Percentiles rank a stretch among this genome's conserved stretches.
Conservation (phyloP, 2,329 filamentous ascomycete genomes). For the Beauveria asiatica region DNA sequence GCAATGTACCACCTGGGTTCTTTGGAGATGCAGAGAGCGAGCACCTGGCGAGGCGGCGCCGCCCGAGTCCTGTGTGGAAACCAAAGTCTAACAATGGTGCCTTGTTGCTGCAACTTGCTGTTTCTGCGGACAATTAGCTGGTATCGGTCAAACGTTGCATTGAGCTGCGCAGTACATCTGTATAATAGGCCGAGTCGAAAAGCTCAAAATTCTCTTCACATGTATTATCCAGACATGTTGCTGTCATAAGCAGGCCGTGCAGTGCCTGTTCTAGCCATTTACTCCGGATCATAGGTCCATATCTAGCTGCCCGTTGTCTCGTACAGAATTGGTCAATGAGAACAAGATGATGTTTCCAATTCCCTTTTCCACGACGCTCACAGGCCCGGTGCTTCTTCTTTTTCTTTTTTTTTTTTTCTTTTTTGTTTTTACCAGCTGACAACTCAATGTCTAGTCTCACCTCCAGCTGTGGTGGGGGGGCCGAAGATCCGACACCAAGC, state of each 20-base stretch:
- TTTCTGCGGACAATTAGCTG: background rate
- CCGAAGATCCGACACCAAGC: background rate
- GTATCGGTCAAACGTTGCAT: background rate
- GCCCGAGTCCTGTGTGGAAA: background rate
- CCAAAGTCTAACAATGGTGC: background rate
- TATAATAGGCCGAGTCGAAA: background rate
- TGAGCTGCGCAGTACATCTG: background rate
- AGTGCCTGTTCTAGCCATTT: too few relatives aligned
- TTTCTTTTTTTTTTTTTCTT: too few relatives aligned
- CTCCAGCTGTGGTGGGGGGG: background rate
- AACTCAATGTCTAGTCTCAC: too few relatives aligned
- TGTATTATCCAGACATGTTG: too few relatives aligned
- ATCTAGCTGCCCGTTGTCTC: too few relatives aligned
- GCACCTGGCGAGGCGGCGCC: background rate
- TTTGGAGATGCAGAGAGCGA: background rate
- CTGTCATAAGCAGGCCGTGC: too few relatives aligned
- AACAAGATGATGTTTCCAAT: too few relatives aligned
- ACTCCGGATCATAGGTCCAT: too few relatives aligned
- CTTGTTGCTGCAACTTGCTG: background rate
- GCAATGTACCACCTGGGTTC: background rate
- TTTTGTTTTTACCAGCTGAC: too few relatives aligned
- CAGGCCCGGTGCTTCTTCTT: too few relatives aligned
- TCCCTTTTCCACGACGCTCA: too few relatives aligned
- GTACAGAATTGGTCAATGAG: too few relatives aligned
- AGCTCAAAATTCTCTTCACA: background rate